phyloP scores from a whole-genome alignment of 2,329 filamentous ascomycete species.

The Conoideocrella luteorostrata region DNA sequence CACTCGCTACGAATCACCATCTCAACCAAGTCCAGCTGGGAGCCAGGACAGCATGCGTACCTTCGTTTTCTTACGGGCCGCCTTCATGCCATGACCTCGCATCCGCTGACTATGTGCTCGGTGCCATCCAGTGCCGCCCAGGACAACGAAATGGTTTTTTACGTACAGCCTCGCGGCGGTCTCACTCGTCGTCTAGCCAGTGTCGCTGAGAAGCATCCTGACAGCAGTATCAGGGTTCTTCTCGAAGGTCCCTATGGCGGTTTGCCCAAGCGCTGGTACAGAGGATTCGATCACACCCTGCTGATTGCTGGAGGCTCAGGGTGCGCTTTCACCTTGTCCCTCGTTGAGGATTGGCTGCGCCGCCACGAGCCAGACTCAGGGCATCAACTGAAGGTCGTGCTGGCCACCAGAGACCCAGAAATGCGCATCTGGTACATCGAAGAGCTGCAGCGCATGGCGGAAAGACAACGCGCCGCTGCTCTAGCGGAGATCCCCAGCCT shows the following conservation, averaged over 20 bases:
- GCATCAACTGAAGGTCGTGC: constrained; percentile 14
- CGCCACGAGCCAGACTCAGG: constrained; percentile 8
- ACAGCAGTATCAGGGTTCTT: constrained; percentile 34
- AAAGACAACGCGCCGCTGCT: constrained; percentile 3
- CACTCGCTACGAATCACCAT: constrained; percentile 34
- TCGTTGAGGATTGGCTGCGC: constrained; percentile 34
- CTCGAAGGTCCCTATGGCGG: constrained; percentile 56
- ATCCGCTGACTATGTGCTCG: constrained; percentile 52
- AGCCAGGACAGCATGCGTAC: constrained; percentile 48
- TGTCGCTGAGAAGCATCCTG: constrained; percentile 30
- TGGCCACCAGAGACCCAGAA: constrained; percentile 22
- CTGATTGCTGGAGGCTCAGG: constrained; percentile 52
- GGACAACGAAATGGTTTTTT: constrained; percentile 42
- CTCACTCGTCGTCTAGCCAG: constrained; percentile 41
- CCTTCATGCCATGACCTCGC: constrained; percentile 36
- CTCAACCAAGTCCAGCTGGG: constrained; percentile 38
- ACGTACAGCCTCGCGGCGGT: constrained; percentile 42
- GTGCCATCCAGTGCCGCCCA: constrained; percentile 24
- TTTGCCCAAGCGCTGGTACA: constrained; percentile 29
- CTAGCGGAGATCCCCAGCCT: constrained; percentile 7
- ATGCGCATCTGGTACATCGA: constrained; percentile 22
- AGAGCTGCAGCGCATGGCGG: constrained; percentile 11
- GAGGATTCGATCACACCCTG: constrained; percentile 35
- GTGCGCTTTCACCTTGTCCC: constrained; percentile 42
- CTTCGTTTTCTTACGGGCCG: constrained; percentile 43